These are phyloP conservation scores for Ophiocordyceps sinensis DNA, from an alignment of 2,329 filamentous ascomycete species.

Conservation along the genomic window DNA sequence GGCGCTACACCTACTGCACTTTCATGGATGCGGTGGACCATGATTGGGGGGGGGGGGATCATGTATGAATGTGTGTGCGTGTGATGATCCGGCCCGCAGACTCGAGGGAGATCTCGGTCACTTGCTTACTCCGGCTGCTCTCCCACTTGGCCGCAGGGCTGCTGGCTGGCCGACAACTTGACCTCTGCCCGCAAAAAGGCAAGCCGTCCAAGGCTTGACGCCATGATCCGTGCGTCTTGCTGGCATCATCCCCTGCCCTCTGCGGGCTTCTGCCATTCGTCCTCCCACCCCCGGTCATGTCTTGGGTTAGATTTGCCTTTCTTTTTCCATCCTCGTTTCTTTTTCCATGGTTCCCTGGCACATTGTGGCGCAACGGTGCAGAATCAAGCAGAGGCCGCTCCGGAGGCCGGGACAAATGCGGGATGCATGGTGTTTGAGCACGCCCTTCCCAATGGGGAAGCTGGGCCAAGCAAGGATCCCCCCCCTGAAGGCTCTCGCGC, in stretches of 20 bases:
- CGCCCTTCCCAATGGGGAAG: slow-evolving; percentile 7
- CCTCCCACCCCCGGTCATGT: slow-evolving; percentile 1
- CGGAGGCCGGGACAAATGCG: slow-evolving; percentile 3
- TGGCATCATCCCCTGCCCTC: background rate
- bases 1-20: background rate
- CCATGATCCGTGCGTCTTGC: background rate
- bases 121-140: background rate
- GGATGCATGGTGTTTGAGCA: slow-evolving; percentile 1
- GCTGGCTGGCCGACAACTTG: background rate
- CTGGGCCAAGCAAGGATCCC: background rate
- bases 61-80: background rate
- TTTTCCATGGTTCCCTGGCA: background rate
- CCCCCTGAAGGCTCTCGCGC: too few relatives aligned
- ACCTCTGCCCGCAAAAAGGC: background rate
- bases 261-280: slow-evolving; percentile 1
- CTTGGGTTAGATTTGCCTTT: background rate
- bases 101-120: background rate
- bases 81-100: background rate
- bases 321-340: background rate
- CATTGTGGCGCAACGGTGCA: slow-evolving; percentile 5
- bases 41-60: too few relatives aligned
- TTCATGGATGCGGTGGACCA: background rate
- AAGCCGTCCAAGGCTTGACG: background rate
- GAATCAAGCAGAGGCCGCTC: background rate
- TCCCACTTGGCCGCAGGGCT: background rate